Evolutionary conservation across 2,329 filamentous ascomycete genomes (phyloP), one percentile per base, ranked within the genome.

Genomic region (Eutypella sp.): DNA sequence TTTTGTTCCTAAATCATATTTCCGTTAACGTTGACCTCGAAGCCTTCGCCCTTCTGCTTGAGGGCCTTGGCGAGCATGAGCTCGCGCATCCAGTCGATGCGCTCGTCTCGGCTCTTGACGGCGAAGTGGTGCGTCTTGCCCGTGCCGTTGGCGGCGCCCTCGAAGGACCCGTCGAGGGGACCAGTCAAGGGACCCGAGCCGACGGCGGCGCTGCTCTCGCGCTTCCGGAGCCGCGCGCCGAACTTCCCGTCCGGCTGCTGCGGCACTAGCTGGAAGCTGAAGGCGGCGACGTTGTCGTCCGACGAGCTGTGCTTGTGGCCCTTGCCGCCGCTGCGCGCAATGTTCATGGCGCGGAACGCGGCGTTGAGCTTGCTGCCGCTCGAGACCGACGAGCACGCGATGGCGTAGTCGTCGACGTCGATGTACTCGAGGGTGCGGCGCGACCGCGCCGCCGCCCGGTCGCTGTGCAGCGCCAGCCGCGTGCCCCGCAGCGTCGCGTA

Each of bases 31-130:
- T 82, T 86, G 57, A 93, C 81, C 68, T 91, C 86, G 57, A 86
- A 92, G 16, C 89, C 89, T 57, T 89, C 84, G 40, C 81, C 83
- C 76, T 91, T 93, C 68, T 89, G 85, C 73, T 84, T 87, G 63
- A 89, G 72, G 16, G 89, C 89, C 72, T 93, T 93, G 44, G 89
- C 89, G 39, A 95, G 80, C 89, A 95, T 95, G 50, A 95, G 72
- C 75, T 95, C 89, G 45, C 89, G 78, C 89, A 95, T 95, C 93
- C 93, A 99, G 65, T 96, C 92, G 59, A 97, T 96, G 50, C 92
- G 80, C 63, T 96, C 88, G 61, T 96, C 89, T 13, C 90, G 80
- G 58, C 76, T 82, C 69, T 85, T 86, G 56, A 96, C 92, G 0
- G 92, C 89, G 64, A 97, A 97, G 64, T 97, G 89, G 61, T 97